These are phyloP conservation scores for Trichoderma lentiforme DNA, from an alignment of 2,329 filamentous ascomycete genomes.

Conservation along the genomic window DNA sequence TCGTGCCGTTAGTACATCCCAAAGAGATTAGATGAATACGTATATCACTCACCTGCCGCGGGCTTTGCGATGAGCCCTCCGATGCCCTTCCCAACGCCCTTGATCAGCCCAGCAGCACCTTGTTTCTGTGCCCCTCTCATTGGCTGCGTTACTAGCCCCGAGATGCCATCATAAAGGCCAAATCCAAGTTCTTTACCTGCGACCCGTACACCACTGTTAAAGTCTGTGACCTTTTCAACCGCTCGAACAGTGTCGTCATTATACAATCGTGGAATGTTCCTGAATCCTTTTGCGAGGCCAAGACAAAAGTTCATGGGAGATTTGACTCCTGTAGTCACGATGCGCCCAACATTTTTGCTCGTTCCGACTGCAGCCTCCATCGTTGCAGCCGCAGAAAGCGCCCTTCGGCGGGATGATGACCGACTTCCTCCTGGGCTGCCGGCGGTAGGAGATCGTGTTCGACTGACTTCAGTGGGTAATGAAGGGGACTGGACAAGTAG, in stretches of 20 bases:
- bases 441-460: slow-evolving; percentile 5
- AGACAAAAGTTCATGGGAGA: slow-evolving; percentile 83
- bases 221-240: slow-evolving; percentile 73
- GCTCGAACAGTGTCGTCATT: slow-evolving; percentile 78
- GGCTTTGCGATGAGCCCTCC: slow-evolving; percentile 80
- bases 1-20: neutral
- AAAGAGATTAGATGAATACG: too few species aligned
- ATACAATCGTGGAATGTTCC: slow-evolving; percentile 82
- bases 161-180: slow-evolving; percentile 77
- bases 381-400: slow-evolving; percentile 24
- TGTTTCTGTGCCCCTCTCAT: slow-evolving; percentile 54
- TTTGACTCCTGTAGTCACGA: slow-evolving; percentile 71
- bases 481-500: neutral
- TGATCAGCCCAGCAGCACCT: slow-evolving; percentile 60
- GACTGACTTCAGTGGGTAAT: neutral
- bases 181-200: slow-evolving; percentile 76
- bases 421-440: neutral
- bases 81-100: slow-evolving; percentile 78
- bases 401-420: neutral
- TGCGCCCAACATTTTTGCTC: slow-evolving; percentile 65
- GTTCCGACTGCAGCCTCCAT: slow-evolving; percentile 63
- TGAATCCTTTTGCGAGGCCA: slow-evolving; percentile 78
- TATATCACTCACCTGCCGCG: slow-evolving; percentile 60
- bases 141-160: slow-evolving; percentile 77
- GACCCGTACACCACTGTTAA: slow-evolving; percentile 71